These are phyloP conservation scores for Exophiala xenobiotica DNA, from an alignment of 2,329 filamentous ascomycete genomes.

Conservation along the genomic window DNA sequence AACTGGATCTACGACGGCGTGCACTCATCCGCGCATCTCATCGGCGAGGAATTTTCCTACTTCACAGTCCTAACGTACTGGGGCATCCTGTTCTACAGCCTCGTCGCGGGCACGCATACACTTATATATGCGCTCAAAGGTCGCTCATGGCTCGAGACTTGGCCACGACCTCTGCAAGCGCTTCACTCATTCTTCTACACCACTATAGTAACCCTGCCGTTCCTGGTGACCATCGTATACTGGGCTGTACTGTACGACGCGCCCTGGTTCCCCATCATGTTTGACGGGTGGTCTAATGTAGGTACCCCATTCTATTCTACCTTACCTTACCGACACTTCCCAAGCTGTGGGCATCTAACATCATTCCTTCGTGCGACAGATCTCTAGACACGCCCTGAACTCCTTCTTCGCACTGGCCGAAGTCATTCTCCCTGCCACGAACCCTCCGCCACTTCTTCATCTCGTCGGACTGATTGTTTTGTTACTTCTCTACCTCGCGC, in stretches of 20 bases:
- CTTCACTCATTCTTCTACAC: conserved; percentile 66
- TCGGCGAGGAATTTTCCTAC: conserved; percentile 67
- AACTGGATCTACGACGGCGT: conserved; percentile 21
- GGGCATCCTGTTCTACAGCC: conserved; percentile 78
- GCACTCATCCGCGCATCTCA: conserved; percentile 26
- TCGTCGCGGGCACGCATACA: conserved; percentile 67
- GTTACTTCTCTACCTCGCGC: conserved; percentile 67
- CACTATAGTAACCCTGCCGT: conserved; percentile 62
- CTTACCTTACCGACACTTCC: neutral
- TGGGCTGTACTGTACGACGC: conserved; percentile 62
- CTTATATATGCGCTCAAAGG: conserved; percentile 61
- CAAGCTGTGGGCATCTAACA: no score
- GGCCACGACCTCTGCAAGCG: conserved; percentile 62
- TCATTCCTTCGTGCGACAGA: no score
- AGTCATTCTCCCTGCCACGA: conserved; percentile 66
- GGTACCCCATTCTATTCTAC: conserved; percentile 1
- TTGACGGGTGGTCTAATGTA: conserved; percentile 56
- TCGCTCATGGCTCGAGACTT: conserved; percentile 53
- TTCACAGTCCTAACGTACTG: conserved; percentile 82
- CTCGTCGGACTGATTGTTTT: conserved; percentile 68
- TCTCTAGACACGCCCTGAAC: conserved; percentile 76
- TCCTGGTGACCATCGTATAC: conserved; percentile 70
- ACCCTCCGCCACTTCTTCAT: conserved; percentile 63
- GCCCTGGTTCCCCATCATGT: conserved; percentile 53
- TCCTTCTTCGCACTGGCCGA: conserved; percentile 72